Evolutionary conservation across 2,329 filamentous ascomycete species (phyloP).

Genomic region (Exophiala viscosa): DNA sequence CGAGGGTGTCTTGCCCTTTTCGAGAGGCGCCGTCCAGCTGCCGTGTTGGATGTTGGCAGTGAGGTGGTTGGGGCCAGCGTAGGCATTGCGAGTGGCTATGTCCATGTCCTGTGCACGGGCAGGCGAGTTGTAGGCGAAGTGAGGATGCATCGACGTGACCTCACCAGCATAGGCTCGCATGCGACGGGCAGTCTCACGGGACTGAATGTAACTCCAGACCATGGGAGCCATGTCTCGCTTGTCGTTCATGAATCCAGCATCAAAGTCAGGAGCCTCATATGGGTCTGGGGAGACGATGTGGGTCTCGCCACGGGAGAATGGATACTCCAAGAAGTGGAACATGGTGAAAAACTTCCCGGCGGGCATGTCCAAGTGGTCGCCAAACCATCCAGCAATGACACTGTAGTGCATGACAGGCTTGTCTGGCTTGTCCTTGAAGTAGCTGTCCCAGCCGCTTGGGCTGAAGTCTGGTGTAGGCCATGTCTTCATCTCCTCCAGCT

Average conservation of each 20-base stretch:
- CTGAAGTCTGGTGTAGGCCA: conserved; percentile 72
- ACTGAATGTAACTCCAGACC: conserved; percentile 83
- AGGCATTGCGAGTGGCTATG: conserved; percentile 68
- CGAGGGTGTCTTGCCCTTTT: conserved; percentile 51
- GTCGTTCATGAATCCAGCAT: conserved; percentile 81
- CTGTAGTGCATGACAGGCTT: conserved; percentile 86
- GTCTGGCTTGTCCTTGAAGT: conserved; percentile 80
- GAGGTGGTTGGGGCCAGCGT: conserved; percentile 69
- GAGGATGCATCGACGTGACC: conserved; percentile 63
- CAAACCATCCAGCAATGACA: conserved; percentile 62
- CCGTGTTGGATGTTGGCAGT: conserved; percentile 70
- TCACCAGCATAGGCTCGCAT: conserved; percentile 77
- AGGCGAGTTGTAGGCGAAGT: conserved; percentile 66
- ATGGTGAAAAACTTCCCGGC: conserved; percentile 78
- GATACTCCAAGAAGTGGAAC: conserved; percentile 68
- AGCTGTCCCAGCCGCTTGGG: conserved; percentile 69
- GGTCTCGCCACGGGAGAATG: conserved; percentile 68
- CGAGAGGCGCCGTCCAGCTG: conserved; percentile 62
- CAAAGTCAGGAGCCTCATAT: conserved; percentile 73
- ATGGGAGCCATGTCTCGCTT: conserved; percentile 79
- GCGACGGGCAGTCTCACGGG: conserved; percentile 71
- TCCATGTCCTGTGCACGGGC: conserved; percentile 71
- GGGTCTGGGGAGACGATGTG: conserved; percentile 69
- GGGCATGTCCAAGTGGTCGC: conserved; percentile 58
- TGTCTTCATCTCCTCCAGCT: conserved; percentile 63